phyloP scores from a whole-genome alignment of 2,329 filamentous ascomycete species.

The Stemphylium lycopersici region DNA sequence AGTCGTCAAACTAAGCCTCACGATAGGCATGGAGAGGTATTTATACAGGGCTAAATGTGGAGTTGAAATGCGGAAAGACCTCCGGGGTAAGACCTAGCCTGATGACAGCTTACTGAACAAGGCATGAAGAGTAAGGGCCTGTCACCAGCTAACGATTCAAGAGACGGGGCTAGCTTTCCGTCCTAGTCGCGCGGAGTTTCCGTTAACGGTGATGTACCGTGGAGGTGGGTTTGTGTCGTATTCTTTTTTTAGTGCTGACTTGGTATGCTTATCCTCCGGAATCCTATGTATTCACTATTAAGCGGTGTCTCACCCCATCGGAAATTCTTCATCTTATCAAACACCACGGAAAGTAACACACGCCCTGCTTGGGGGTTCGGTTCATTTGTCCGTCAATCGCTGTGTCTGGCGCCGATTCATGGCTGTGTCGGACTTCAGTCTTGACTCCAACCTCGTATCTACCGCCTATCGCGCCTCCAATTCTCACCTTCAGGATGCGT shows the following conservation, averaged over 20 bases:
- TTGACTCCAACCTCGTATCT: neutral
- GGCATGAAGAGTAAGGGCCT: neutral
- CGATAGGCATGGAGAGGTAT: neutral
- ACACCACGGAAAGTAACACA: no score
- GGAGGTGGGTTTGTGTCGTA: neutral
- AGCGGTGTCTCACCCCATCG: no score
- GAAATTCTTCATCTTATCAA: no score
- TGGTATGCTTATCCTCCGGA: neutral
- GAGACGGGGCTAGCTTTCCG: neutral
- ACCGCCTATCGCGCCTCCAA: neutral
- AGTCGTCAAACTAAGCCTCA: neutral
- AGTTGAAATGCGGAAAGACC: neutral
- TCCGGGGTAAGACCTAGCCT: neutral
- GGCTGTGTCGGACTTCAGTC: neutral
- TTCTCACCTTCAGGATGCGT: no score
- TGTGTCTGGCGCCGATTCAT: no score
- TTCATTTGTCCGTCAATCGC: no score
- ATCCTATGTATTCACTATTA: neutral
- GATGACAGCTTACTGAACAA: neutral
- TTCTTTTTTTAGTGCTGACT: constrained; percentile 1
- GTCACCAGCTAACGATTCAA: neutral
- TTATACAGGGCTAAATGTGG: neutral
- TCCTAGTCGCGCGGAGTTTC: neutral
- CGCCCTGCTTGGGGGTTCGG: no score
- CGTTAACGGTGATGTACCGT: neutral